Evolutionary conservation across 257 asterid species (phyloP), one percentile per base, ranked within the genome.

Genomic region (Misopates orontium): DNA sequence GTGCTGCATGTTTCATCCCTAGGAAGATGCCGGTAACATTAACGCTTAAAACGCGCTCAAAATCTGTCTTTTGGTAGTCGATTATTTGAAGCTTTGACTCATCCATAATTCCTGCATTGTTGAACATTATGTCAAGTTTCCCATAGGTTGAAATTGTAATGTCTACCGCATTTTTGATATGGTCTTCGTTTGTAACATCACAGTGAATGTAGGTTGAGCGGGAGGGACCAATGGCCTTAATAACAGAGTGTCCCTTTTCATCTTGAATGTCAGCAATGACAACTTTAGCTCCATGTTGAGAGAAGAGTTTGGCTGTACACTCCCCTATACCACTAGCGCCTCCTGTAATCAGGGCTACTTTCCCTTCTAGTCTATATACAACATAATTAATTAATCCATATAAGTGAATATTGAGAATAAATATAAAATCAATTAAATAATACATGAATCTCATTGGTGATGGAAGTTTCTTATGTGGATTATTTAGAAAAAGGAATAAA

Each of bases 1-100:
- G 75, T 1, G 87, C 71, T 0, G 87, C 87, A 15, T 82, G 87
- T 32, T 82, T 82, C 79, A 77, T 74, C 23, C 85, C 68, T 5
- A 77, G 64, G 63, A 82, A 79, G 36, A 79, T 79, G 1, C 85
- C 85, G 2, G 71, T 77, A 0, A 82, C 69, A 4, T 82, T 77
- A 10, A 71, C 10, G 8, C 59, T 60, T 1, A 79, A 42, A 4
- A 79, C 79, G 4, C 78, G 73, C 8, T 79, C 81, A 10, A 79
- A 82, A 36, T 76, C 81, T 7, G 56, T 31, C 6, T 14, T 47
- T 1, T 41, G 60, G 20, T 56, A 57, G 25, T 82, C 85, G 1
- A 83, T 77, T 5, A 36, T 36, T 47, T 6, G 53, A 1, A 13
- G 53, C 53, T 15, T 47, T 10, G 20, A 15, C 0, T 19, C 8